Percentiles rank a stretch among this genome's conserved stretches.
Evolutionary conservation across 495 filamentous ascomycete genomes (phyloP).

Genomic region (Tricharina praecox): DNA sequence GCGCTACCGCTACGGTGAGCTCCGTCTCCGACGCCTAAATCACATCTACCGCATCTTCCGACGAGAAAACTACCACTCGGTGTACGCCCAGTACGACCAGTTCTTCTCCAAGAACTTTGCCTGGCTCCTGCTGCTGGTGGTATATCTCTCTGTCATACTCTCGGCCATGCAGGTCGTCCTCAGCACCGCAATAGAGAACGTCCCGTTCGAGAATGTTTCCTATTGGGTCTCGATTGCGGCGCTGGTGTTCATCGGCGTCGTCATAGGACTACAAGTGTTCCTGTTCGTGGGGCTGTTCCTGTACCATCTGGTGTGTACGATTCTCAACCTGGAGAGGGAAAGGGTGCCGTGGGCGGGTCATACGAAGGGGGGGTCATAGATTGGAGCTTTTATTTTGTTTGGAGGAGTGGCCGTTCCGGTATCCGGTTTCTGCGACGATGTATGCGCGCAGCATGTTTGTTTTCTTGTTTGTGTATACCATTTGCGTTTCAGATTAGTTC

Average conservation of each 20-base stretch:
- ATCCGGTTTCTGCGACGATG: too few species aligned
- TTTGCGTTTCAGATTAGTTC: too few species aligned
- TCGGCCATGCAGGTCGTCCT: slow-evolving; percentile 29
- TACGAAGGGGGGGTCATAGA: too few species aligned
- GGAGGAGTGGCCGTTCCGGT: too few species aligned
- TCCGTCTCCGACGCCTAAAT: slow-evolving; percentile 29
- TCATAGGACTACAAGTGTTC: neutral
- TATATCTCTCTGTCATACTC: slow-evolving; percentile 26
- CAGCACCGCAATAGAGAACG: neutral
- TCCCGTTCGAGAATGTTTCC: neutral
- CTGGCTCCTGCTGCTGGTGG: slow-evolving; percentile 23
- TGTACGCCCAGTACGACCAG: slow-evolving; percentile 11
- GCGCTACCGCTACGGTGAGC: slow-evolving; percentile 31
- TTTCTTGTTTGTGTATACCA: too few species aligned
- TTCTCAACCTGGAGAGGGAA: neutral
- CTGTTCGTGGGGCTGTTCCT: slow-evolving; percentile 4
- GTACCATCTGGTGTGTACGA: slow-evolving; percentile 1
- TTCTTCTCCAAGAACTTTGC: slow-evolving; percentile 28
- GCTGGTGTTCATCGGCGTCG: neutral
- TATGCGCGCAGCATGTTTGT: too few species aligned
- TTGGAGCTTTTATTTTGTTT: too few species aligned
- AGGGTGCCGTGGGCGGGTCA: neutral
- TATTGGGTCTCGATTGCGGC: neutral
- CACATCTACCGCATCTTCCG: slow-evolving; percentile 13
- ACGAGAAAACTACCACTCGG: slow-evolving; percentile 14